Percentiles rank a stretch among this genome's conserved stretches.
phyloP scores from a whole-genome alignment of 495 filamentous ascomycete species.

The Cercophora samala region DNA sequence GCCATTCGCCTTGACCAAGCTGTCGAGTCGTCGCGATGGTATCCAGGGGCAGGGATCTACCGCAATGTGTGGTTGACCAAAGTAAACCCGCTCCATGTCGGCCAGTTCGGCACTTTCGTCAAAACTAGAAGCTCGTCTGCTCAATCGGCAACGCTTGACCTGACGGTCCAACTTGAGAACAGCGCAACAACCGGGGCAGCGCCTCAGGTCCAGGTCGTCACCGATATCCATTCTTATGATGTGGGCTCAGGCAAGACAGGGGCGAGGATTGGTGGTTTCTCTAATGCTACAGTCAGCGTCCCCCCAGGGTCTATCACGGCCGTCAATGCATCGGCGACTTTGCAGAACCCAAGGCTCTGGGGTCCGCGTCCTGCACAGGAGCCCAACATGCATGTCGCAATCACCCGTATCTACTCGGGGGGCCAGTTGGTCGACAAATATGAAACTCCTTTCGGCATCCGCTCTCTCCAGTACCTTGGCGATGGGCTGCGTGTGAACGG shows the following conservation, averaged over 20 bases:
- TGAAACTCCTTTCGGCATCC: slow-evolving; percentile 49
- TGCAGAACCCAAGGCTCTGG: slow-evolving; percentile 45
- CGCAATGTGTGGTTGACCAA: slow-evolving; percentile 51
- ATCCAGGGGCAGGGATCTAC: slow-evolving; percentile 51
- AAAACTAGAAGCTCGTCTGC: slow-evolving; percentile 40
- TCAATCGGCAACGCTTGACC: slow-evolving; percentile 37
- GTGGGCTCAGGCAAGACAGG: slow-evolving; percentile 19
- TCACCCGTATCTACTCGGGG: slow-evolving; percentile 34
- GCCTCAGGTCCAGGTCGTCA: slow-evolving; percentile 29
- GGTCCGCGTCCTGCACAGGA: slow-evolving; percentile 44
- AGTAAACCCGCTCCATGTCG: slow-evolving; percentile 41
- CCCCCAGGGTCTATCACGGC: slow-evolving; percentile 29
- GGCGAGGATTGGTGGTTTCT: slow-evolving; percentile 29
- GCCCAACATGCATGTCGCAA: slow-evolving; percentile 47
- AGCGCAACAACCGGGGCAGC: slow-evolving; percentile 20
- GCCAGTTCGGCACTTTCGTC: slow-evolving; percentile 45
- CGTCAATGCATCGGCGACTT: slow-evolving; percentile 33
- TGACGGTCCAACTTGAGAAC: slow-evolving; percentile 43
- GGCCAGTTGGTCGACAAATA: slow-evolving; percentile 41
- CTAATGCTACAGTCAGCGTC: slow-evolving; percentile 25
- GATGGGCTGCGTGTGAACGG: slow-evolving; percentile 45
- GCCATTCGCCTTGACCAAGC: slow-evolving; percentile 50
- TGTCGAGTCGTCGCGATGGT: slow-evolving; percentile 45
- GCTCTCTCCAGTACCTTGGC: slow-evolving; percentile 38
- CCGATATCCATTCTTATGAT: slow-evolving; percentile 30